Evolutionary conservation across 2,329 filamentous ascomycete species (phyloP), one percentile per base, ranked within the genome.

Genomic region (Atkinsonella texensis): DNA sequence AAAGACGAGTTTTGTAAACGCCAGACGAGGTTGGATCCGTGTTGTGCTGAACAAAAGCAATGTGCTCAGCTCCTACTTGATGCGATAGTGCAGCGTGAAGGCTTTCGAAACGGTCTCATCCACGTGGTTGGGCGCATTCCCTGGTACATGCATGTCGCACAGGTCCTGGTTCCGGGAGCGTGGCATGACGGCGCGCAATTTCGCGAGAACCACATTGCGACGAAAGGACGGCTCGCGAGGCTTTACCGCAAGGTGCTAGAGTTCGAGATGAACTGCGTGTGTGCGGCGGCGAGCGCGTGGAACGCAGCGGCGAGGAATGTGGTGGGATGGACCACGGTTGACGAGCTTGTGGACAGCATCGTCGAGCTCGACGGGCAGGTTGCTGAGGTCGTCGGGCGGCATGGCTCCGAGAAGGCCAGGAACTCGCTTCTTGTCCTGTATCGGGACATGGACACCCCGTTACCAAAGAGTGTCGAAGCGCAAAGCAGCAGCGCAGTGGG

Each of bases 221-320:
- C 56, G 6, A 59, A 56, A 3, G 62, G 62, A 10, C 52, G 52
- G 9, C 51, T 69, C 10, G 20, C 62, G 1, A 55, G 55, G 4
- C 54, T 68, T 6, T 67, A 65, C 55, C 60, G 64, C 18, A 58
- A 56, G 13, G 58, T 68, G 4, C 60, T 69, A 28, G 67, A 69
- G 52, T 64, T 67, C 49, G 66, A 69, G 56, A 69, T 69, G 67
- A 69, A 68, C 49, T 65, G 63, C 56, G 63, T 69, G 10, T 69
- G 66, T 53, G 67, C 67, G 6, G 58, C 66, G 15, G 67, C 66
- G 3, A 66, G 64, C 52, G 60, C 62, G 11, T 69, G 66, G 65
- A 68, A 69, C 46, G 58, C 61, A 28, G 65, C 61, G 0, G 66
- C 65, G 3, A 65, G 64, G 50, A 67, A 69, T 41, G 63, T 68